These are phyloP conservation scores for Daedaleopsis sinensis DNA, from an alignment of 768 basidiomycete genomes.

Conservation along the genomic window DNA sequence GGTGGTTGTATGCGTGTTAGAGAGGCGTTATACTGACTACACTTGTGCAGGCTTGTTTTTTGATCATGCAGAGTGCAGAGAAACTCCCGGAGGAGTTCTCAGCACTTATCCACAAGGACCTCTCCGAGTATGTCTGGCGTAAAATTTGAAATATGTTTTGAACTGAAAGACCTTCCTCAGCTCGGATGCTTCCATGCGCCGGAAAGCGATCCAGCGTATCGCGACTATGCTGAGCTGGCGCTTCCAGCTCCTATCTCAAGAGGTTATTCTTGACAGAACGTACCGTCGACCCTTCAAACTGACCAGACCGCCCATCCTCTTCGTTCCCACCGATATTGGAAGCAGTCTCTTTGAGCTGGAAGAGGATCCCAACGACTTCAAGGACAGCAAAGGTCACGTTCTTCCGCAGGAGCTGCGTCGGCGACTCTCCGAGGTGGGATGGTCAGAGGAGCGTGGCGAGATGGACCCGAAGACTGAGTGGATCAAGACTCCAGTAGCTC, in stretches of 20 bases:
- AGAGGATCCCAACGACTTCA: conserved; percentile 52
- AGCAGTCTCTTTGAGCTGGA: conserved; percentile 58
- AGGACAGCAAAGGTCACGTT: conserved; percentile 44
- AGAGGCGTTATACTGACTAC: background rate
- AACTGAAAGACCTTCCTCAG: conserved; percentile 37
- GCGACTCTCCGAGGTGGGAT: conserved; percentile 73
- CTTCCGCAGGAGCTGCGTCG: conserved; percentile 68
- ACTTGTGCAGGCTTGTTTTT: conserved; percentile 49
- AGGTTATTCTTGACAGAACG: conserved; percentile 57
- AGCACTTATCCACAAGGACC: conserved; percentile 53
- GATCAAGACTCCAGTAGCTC: conserved; percentile 66
- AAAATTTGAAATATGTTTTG: background rate
- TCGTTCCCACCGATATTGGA: conserved; percentile 77
- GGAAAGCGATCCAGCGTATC: conserved; percentile 57
- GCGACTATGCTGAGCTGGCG: conserved; percentile 65
- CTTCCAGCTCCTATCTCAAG: conserved; percentile 67
- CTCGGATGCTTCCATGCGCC: conserved; percentile 48
- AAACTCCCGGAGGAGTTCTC: conserved; percentile 53
- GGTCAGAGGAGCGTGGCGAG: conserved; percentile 61
- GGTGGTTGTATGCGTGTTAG: background rate
- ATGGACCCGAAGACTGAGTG: conserved; percentile 60
- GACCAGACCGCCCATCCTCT: conserved; percentile 70
- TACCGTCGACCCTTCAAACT: conserved; percentile 70
- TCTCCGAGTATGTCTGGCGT: conserved; percentile 51
- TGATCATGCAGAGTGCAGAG: conserved; percentile 76